A percentile compares a stretch with the other conserved stretches of the same genome.
phyloP scores from a whole-genome alignment of 768 basidiomycete species.

The Tricholoma sp. region DNA sequence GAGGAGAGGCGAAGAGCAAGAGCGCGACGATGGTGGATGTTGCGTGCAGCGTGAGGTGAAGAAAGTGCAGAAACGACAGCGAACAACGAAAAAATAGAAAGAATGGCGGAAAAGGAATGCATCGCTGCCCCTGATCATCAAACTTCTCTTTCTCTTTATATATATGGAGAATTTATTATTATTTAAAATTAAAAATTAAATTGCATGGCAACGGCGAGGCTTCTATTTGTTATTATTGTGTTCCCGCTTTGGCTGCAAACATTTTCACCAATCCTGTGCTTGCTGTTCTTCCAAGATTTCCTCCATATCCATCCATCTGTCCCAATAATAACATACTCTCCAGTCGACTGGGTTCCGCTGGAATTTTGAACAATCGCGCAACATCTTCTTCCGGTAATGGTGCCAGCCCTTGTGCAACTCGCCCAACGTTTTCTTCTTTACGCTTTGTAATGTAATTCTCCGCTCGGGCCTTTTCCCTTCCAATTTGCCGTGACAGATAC shows the following conservation, averaged over 20 bases:
- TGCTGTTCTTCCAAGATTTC: constrained; percentile 63
- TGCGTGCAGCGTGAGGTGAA: constrained; percentile 35
- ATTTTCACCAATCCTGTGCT: constrained; percentile 76
- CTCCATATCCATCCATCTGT: constrained; percentile 82
- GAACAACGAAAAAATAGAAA: constrained; percentile 26
- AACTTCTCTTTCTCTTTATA: too few species aligned
- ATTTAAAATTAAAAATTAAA: too few species aligned
- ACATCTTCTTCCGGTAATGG: constrained; percentile 89
- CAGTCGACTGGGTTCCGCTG: constrained; percentile 80
- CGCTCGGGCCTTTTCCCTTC: constrained; percentile 74
- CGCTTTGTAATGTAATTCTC: constrained; percentile 79
- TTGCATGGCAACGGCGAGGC: not conserved
- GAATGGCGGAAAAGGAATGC: constrained; percentile 15
- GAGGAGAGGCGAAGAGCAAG: constrained; percentile 22
- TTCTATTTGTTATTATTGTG: constrained; percentile 2
- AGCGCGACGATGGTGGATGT: constrained; percentile 37
- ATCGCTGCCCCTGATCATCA: constrained; percentile 8
- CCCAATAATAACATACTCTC: constrained; percentile 84
- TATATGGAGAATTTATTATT: too few species aligned
- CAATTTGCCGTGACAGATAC: constrained; percentile 83
- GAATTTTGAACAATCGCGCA: constrained; percentile 79
- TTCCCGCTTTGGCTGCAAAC: constrained; percentile 56
- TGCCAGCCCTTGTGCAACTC: constrained; percentile 76
- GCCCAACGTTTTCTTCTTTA: constrained; percentile 79
- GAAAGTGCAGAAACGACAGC: constrained; percentile 32